Evolutionary conservation across 2,329 filamentous ascomycete genomes (phyloP), one percentile per base, ranked within the genome.

Genomic region (Trichoderma hamatum): DNA sequence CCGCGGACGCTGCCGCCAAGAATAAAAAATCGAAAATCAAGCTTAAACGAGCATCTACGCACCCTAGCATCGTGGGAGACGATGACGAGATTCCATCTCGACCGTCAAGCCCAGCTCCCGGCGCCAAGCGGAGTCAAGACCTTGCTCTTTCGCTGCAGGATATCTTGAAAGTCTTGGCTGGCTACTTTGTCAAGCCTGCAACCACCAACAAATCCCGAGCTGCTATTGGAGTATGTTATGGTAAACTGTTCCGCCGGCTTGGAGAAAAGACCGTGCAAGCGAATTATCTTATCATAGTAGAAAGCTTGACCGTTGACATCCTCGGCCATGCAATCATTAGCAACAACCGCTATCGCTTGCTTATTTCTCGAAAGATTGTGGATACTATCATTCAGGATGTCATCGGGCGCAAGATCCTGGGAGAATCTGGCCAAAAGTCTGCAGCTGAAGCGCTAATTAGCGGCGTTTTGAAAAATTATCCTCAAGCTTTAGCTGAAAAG

Each of bases 401-500:
- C 9, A 86, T 98, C 72, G 93, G 93, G 10, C 86, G 87, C 69
- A 89, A 90, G 72, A 91, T 97, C 73, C 84, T 99, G 2, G 94
- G 94, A 14, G 95, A 99, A 79, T 93, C 92, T 16, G 94, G 94
- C 9, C 95, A 97, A 76, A 84, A 95, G 70, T 89, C 91, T 73
- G 94, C 93, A 32, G 92, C 93, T 7, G 93, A 90, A 74, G 88
- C 89, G 71, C 81, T 99, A 65, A 88, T 97, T 76, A 97, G 97
- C 77, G 90, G 93, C 69, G 85, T 97, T 56, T 84, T 99, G 60
- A 98, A 97, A 78, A 96, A 98, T 77, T 98, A 97, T 73, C 95
- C 96, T 0, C 93, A 97, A 78, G 90, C 91, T 5, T 82, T 97
- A 59, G 92, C 94, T 74, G 95, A 98, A 78, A 88, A 92, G 51